Evolutionary conservation across 2,329 filamentous ascomycete species (phyloP).

Genomic region (Aspergillus sojae): DNA sequence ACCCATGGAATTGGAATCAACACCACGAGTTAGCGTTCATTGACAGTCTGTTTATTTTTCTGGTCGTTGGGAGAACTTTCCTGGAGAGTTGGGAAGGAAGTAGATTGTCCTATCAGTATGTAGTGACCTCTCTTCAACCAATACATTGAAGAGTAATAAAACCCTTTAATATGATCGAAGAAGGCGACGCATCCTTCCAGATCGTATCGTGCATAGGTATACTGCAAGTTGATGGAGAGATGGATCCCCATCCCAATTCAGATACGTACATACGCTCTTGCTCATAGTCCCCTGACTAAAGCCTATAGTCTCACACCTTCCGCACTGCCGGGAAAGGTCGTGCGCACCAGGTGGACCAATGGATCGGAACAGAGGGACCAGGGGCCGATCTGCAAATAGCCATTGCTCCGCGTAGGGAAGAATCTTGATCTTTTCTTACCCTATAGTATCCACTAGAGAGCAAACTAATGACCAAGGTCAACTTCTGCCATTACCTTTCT

Average conservation of each 20-base stretch:
- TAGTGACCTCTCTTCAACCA: too few relatives aligned
- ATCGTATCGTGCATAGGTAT: background rate
- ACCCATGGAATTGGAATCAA: background rate
- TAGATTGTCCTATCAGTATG: background rate
- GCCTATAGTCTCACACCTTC: conserved; percentile 8
- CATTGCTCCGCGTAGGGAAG: background rate
- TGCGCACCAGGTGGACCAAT: conserved; percentile 6
- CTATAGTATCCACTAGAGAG: background rate
- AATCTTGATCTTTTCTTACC: background rate
- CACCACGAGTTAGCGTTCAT: background rate
- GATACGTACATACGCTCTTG: background rate
- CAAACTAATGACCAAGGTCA: background rate
- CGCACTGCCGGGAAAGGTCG: conserved; percentile 9
- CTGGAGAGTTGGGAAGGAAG: background rate
- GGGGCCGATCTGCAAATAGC: conserved; percentile 1
- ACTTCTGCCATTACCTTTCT: background rate
- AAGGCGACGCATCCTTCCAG: background rate
- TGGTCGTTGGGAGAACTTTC: background rate
- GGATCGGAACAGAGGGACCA: background rate
- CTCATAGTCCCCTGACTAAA: conserved; percentile 9
- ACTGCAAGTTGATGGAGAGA: background rate
- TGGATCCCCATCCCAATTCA: conserved; percentile 2
- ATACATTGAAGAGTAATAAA: background rate
- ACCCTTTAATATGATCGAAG: background rate
- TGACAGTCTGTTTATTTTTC: background rate